Percentiles rank a stretch among this genome's conserved stretches.
These are phyloP conservation scores for Diaporthe sp. DNA, from an alignment of 2,329 filamentous ascomycete species.

Conservation along the genomic window DNA sequence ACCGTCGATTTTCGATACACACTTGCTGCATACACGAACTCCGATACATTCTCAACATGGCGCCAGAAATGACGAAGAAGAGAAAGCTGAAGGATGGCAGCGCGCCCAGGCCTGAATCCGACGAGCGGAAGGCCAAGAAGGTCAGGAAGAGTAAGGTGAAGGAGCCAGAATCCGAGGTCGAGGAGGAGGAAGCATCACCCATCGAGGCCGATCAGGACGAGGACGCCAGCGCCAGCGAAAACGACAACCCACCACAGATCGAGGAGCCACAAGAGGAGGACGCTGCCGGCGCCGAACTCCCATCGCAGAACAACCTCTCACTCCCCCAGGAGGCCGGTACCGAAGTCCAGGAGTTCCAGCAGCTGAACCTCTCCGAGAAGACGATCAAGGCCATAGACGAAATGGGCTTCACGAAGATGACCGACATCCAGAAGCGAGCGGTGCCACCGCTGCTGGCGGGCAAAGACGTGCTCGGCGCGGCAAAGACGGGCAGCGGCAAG, in stretches of 20 bases:
- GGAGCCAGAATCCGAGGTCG: conserved; percentile 38
- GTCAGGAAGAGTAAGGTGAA: conserved; percentile 40
- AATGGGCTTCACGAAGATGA: conserved; percentile 97
- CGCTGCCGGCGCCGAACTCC: conserved; percentile 50
- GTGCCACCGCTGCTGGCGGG: conserved; percentile 92
- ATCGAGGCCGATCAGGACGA: conserved; percentile 44
- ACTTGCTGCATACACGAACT: conserved; percentile 10
- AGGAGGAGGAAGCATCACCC: conserved; percentile 40
- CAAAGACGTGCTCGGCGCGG: conserved; percentile 92
- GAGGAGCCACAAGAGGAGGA: conserved; percentile 48
- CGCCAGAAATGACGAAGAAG: conserved; percentile 52
- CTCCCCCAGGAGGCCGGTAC: conserved; percentile 69
- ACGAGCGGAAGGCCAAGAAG: conserved; percentile 40
- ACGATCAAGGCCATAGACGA: conserved; percentile 89
- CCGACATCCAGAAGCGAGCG: conserved; percentile 88
- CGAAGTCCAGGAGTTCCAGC: conserved; percentile 79
- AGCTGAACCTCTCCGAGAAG: conserved; percentile 88
- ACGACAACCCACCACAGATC: conserved; percentile 42
- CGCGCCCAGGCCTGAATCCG: conserved; percentile 43
- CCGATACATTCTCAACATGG: conserved; percentile 45
- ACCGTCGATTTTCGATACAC: not conserved
- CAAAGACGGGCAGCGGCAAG: conserved; percentile 97
- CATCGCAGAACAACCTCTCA: conserved; percentile 58
- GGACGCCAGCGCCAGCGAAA: conserved; percentile 37
- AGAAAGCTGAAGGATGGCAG: conserved; percentile 52